These are phyloP conservation scores for Fremontodendron californicum DNA, from an alignment of 345 rosid species.

Conservation along the genomic window DNA sequence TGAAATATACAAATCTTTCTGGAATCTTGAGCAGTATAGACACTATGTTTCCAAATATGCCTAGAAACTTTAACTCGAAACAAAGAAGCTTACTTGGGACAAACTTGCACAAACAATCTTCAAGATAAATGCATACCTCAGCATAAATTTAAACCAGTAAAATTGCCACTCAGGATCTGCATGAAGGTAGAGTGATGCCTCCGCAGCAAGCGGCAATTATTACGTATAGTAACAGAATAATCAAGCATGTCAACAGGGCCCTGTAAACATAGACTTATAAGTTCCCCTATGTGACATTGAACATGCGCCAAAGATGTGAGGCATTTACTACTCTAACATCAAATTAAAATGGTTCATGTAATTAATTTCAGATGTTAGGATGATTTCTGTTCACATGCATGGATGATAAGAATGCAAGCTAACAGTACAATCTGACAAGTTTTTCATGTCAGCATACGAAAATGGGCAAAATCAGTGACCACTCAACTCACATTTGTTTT, in stretches of 20 bases:
- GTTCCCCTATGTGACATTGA: background rate
- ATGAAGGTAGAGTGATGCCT: constrained; percentile 79
- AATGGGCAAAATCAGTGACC: background rate
- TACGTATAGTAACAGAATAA: constrained; percentile 73
- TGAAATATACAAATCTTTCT: constrained; percentile 9
- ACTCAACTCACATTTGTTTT: background rate
- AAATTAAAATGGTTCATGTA: background rate
- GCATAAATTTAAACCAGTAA: constrained; percentile 3
- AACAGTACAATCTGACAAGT: background rate
- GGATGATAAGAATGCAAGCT: background rate
- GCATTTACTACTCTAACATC: background rate
- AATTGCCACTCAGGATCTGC: constrained; percentile 64
- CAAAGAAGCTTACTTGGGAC: background rate
- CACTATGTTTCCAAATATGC: constrained; percentile 6
- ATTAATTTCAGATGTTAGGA: background rate
- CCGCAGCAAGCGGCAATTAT: constrained; percentile 91
- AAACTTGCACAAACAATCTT: constrained; percentile 1
- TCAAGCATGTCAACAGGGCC: constrained; percentile 77
- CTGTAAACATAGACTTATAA: constrained; percentile 38
- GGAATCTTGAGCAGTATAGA: background rate
- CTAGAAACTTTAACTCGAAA: background rate
- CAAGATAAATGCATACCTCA: constrained; percentile 12
- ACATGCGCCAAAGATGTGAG: background rate
- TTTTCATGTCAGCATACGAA: background rate
- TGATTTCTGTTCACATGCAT: background rate